A percentile compares a stretch with the other conserved stretches of the same genome.
phyloP scores from a whole-genome alignment of 2,329 filamentous ascomycete species.

The Zalaria obscura region DNA sequence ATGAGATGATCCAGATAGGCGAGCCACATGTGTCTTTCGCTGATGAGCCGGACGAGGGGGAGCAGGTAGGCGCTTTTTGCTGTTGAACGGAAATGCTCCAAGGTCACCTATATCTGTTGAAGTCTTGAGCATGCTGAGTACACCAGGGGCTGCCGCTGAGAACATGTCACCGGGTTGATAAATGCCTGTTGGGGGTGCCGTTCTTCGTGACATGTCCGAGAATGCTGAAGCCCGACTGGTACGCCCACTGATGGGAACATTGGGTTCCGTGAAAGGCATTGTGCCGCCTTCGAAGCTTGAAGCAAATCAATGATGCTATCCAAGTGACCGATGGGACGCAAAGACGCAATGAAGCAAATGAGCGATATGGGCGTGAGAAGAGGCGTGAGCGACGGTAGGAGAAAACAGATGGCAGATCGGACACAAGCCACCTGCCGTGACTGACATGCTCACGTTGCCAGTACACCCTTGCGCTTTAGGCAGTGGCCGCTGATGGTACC shows the following conservation, averaged over 20 bases:
- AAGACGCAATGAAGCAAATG: neutral
- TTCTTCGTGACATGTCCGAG: constrained; percentile 19
- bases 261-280: constrained; percentile 30
- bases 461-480: too few species aligned
- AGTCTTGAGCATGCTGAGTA: constrained; percentile 36
- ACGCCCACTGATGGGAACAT: constrained; percentile 30
- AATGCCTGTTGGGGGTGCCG: constrained; percentile 14
- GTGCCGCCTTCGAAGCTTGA: constrained; percentile 6
- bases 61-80: constrained; percentile 21
- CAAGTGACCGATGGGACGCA: neutral
- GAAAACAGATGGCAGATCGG: too few species aligned
- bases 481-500: too few species aligned
- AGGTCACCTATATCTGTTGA: constrained; percentile 34
- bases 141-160: constrained; percentile 21
- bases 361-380: too few species aligned
- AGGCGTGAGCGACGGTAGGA: too few species aligned
- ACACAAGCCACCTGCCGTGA: too few species aligned
- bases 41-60: constrained; percentile 21
- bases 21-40: constrained; percentile 19
- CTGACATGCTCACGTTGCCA: too few species aligned
- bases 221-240: constrained; percentile 32
- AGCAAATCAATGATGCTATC: neutral
- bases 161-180: constrained; percentile 15
- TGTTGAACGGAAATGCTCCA: constrained; percentile 23
- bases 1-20: constrained; percentile 25